Conservation (phyloP, 768 basidiomycete species). For the Leccinellum albellum region DNA sequence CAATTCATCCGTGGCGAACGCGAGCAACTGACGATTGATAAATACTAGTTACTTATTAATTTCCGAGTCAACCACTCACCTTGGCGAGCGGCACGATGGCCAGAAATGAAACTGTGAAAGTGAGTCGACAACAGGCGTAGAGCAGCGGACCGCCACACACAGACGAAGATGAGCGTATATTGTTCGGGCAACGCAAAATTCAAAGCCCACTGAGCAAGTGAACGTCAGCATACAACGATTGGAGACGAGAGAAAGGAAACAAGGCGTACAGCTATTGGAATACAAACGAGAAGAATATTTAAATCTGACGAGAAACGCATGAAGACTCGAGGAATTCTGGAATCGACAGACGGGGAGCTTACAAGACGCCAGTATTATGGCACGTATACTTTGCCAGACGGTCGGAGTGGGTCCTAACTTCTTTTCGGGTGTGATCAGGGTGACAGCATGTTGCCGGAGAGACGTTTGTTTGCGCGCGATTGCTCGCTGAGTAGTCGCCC, state of each 20-base stretch:
- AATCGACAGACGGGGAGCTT: constrained; percentile 9
- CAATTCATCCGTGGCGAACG: constrained; percentile 83
- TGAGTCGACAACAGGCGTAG: not conserved
- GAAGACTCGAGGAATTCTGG: not conserved
- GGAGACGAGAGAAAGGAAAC: not conserved
- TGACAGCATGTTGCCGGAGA: constrained; percentile 20
- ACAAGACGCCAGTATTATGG: constrained; percentile 61
- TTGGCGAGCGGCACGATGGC: constrained; percentile 85
- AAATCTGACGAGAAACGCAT: constrained; percentile 43
- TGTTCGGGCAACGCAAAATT: constrained; percentile 52
- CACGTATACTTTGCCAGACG: constrained; percentile 42
- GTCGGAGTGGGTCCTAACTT: constrained; percentile 42
- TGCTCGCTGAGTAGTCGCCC: not conserved
- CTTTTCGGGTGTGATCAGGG: constrained; percentile 37
- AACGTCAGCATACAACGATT: not conserved
- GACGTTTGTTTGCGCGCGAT: constrained; percentile 3
- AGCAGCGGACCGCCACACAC: constrained; percentile 40
- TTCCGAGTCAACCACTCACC: constrained; percentile 30
- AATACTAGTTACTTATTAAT: not conserved
- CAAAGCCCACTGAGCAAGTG: constrained; percentile 58
- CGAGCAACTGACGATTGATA: constrained; percentile 50
- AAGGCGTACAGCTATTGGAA: constrained; percentile 59
- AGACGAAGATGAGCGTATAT: constrained; percentile 68
- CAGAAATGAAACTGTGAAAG: constrained; percentile 61
- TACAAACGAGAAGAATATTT: constrained; percentile 67